phyloP scores from a whole-genome alignment of 1,284 basidiomycete genomes.

The Anthracocystis panici-leucophaei region DNA sequence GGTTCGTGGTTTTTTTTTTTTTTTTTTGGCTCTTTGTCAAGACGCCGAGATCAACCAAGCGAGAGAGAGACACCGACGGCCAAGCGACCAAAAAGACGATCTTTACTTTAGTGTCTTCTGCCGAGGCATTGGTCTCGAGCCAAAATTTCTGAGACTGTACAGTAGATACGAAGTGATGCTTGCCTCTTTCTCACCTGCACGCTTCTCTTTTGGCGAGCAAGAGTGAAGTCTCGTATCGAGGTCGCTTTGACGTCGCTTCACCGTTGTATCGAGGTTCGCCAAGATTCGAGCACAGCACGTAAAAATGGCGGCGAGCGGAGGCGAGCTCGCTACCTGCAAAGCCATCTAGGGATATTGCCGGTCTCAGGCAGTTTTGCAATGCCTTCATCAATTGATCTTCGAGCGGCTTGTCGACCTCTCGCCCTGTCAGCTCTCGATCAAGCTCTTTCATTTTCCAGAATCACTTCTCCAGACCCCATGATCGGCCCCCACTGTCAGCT shows the following conservation, averaged over 20 bases:
- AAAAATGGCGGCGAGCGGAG: not conserved
- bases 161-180: no score
- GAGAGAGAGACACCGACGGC: slow-evolving; percentile 1
- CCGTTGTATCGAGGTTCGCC: slow-evolving; percentile 1
- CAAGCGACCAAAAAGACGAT: not conserved
- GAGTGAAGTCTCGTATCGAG: not conserved
- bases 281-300: not conserved
- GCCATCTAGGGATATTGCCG: not conserved
- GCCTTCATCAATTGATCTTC: not conserved
- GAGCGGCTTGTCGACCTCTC: not conserved
- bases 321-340: slow-evolving; percentile 4
- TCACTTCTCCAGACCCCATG: not conserved
- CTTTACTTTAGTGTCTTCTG: not conserved
- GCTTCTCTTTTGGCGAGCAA: no score
- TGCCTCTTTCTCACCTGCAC: no score
- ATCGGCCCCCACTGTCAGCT: no score
- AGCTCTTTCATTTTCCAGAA: not conserved
- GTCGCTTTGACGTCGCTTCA: slow-evolving; percentile 2
- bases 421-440: not conserved
- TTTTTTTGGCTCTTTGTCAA: not conserved
- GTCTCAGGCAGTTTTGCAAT: not conserved
- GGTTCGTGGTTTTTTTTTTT: no score
- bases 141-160: no score
- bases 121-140: no score
- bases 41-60: slow-evolving; percentile 1